Conservation (phyloP, 2,329 filamentous ascomycete species). For the Dryadomyces quercivorus region DNA sequence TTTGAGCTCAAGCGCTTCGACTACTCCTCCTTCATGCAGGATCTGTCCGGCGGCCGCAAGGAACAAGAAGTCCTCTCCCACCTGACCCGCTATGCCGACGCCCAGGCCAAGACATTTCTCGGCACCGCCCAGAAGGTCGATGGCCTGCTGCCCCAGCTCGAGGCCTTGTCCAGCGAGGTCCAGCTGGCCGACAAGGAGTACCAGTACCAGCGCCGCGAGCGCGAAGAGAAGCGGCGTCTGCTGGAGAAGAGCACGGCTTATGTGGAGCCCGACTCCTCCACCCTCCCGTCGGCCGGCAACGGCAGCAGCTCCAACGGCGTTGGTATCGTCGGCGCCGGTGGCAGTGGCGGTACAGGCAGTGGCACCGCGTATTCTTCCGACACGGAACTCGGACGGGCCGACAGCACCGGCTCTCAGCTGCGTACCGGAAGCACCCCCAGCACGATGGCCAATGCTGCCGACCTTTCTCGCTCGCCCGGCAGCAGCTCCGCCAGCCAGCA, state of each 20-base stretch:
- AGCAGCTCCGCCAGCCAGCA: conserved; percentile 38
- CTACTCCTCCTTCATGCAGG: conserved; percentile 98
- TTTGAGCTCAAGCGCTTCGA: conserved; percentile 98
- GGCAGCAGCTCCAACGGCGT: not conserved
- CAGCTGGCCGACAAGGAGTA: conserved; percentile 91
- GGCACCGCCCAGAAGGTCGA: conserved; percentile 79
- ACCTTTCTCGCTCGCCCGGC: conserved; percentile 45
- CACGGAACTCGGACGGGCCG: conserved; percentile 57
- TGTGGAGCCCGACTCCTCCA: conserved; percentile 47
- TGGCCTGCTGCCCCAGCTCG: conserved; percentile 72
- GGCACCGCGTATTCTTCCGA: conserved; percentile 32
- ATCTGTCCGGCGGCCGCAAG: conserved; percentile 96
- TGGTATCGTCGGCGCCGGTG: not conserved
- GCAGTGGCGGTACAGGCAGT: not conserved
- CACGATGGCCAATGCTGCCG: conserved; percentile 21
- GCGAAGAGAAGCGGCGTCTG: conserved; percentile 83
- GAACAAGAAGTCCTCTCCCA: conserved; percentile 95
- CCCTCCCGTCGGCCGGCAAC: not conserved
- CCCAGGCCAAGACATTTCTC: conserved; percentile 75
- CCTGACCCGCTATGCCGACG: conserved; percentile 85
- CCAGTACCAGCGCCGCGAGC: conserved; percentile 85
- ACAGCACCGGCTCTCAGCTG: conserved; percentile 61
- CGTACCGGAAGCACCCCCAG: conserved; percentile 20
- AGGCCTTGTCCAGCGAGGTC: conserved; percentile 82
- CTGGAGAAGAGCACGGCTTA: conserved; percentile 81